Percentiles rank a stretch among this genome's conserved stretches.
phyloP scores from a whole-genome alignment of 208 protist genomes.

The Trypanosoma rangeli region DNA sequence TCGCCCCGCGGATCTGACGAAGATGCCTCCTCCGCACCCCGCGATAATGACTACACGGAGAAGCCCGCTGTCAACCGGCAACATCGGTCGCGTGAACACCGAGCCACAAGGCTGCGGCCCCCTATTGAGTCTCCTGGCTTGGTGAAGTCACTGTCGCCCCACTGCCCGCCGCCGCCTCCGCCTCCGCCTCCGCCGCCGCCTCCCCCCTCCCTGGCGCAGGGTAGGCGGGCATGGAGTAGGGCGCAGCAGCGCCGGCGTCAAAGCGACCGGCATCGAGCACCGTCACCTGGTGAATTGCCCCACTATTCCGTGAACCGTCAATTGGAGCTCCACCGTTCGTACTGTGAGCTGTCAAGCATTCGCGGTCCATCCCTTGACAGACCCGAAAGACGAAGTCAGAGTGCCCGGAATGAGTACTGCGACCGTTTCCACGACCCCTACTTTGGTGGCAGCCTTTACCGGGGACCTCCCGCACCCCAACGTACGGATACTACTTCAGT shows the following conservation, averaged over 20 bases:
- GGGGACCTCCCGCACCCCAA: slow-evolving; percentile 1
- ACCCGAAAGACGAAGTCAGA: background rate
- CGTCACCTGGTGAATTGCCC: slow-evolving; percentile 3
- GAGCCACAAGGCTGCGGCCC: background rate
- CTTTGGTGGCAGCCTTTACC: background rate
- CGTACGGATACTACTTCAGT: background rate
- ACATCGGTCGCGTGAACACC: background rate
- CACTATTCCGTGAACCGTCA: background rate
- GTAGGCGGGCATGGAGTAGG: background rate
- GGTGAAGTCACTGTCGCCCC: background rate
- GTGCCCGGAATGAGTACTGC: background rate
- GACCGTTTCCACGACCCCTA: background rate
- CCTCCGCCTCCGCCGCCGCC: background rate
- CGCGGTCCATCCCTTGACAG: slow-evolving; percentile 5
- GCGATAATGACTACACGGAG: slow-evolving; percentile 24
- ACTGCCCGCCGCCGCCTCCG: background rate
- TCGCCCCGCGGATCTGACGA: slow-evolving; percentile 1
- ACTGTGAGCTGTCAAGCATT: slow-evolving; percentile 10
- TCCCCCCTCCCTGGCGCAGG: background rate
- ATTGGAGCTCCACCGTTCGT: slow-evolving; percentile 1
- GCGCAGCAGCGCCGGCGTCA: slow-evolving; percentile 8
- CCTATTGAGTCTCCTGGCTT: background rate
- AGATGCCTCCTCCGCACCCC: slow-evolving; percentile 13
- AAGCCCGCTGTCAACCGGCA: slow-evolving; percentile 6
- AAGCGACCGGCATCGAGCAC: slow-evolving; percentile 2